Conservation (phyloP, 495 filamentous ascomycete genomes). For the Penicillium simplicissimum region DNA sequence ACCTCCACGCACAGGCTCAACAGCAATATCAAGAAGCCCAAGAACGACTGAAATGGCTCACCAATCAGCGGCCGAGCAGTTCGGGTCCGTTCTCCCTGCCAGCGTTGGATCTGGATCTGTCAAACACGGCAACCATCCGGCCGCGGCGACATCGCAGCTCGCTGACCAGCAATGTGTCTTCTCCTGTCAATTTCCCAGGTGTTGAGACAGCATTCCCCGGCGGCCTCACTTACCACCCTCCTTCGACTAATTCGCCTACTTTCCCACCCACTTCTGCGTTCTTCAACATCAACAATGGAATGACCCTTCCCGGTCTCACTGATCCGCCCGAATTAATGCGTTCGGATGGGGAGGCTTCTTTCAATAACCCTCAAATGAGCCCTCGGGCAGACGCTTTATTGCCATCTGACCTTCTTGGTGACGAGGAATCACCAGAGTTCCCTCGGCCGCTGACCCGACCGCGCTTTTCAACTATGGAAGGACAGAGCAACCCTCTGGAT, state of each 20-base stretch:
- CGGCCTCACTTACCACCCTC: slow-evolving; percentile 44
- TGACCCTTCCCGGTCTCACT: slow-evolving; percentile 42
- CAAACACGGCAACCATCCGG: slow-evolving; percentile 44
- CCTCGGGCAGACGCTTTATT: slow-evolving; percentile 76
- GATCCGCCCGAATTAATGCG: slow-evolving; percentile 43
- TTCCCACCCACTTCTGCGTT: slow-evolving; percentile 50
- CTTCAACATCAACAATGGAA: slow-evolving; percentile 63
- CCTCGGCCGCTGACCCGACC: slow-evolving; percentile 41
- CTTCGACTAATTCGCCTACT: slow-evolving; percentile 51
- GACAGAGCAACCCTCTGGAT: slow-evolving; percentile 36
- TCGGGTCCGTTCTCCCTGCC: slow-evolving; percentile 47
- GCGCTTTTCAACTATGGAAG: slow-evolving; percentile 41
- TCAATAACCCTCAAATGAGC: slow-evolving; percentile 71
- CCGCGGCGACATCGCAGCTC: slow-evolving; percentile 52
- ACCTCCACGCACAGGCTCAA: slow-evolving; percentile 49
- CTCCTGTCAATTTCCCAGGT: slow-evolving; percentile 44
- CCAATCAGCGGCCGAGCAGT: slow-evolving; percentile 43
- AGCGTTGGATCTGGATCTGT: slow-evolving; percentile 44
- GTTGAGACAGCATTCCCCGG: slow-evolving; percentile 40
- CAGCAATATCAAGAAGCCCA: slow-evolving; percentile 55
- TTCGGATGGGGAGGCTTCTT: slow-evolving; percentile 48
- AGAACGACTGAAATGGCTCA: slow-evolving; percentile 52
- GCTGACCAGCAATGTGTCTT: slow-evolving; percentile 50
- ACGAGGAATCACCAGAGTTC: slow-evolving; percentile 67
- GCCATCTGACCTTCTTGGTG: slow-evolving; percentile 76